Base-by-base conservation (phyloP, 164 flowering plant genomes). In the Magnolia officinalis region DNA sequence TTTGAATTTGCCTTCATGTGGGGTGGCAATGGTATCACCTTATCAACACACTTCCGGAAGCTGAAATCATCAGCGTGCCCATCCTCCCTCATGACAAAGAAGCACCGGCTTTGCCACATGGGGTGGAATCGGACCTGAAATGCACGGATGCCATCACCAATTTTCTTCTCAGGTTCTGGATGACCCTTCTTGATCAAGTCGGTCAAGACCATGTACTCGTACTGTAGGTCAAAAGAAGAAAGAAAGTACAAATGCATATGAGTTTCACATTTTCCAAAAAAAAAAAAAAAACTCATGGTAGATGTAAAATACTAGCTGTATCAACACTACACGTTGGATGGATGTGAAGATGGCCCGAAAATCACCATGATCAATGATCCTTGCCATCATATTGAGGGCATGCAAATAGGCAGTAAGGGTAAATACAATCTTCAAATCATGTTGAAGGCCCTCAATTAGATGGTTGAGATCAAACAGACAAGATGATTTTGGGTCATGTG, bases 41-140 rank as follows among this genome's bases (percentile, higher is more conserved):
- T 90, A 82, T 96, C 93, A 37, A 96, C 91, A 77, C 98, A 96
- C 88, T 96, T 96, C 80, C 99, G 86, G 85, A 92, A 94, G 86
- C 99, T 96, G 85, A 96, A 96, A 79, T 96, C 98, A 74, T 92
- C 98, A 6, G 75, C 84, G 21, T 90, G 77, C 11, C 83, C 90
- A 78, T 94, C 99, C 6, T 82, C 85, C 83, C 97, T 86, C 2
- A 90, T 52, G 55, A 96, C 79, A 77, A 91, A 96, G 81, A 90
- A 94, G 87, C 99, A 96, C 26, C 90, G 86, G 66, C 96, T 96
- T 80, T 90, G 92, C 79, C 82, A 96, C 83, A 74, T 64, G n/a
- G 99, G 98, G 75, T 96, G 99, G 76, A 70, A 72, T 1, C 91
- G 86, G 10, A 92, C 84, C 84, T 96, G 97, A 81, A 96, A 91